These are phyloP conservation scores for Skeletonema grethae DNA, from an alignment of 108 stramenopile genomes.

Conservation along the genomic window DNA sequence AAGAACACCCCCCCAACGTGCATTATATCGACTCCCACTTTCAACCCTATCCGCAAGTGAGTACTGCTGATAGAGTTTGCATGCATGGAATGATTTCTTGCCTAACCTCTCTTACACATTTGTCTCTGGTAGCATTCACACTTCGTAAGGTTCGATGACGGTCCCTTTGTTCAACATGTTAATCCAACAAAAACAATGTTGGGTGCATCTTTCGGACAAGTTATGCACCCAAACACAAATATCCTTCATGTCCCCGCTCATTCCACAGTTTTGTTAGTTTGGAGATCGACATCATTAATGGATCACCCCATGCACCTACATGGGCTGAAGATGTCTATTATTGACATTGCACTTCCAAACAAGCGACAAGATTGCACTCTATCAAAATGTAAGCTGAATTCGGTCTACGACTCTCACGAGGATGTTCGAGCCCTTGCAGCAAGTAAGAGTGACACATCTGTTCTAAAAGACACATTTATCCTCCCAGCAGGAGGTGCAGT, in stretches of 20 bases:
- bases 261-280: conserved; percentile 7
- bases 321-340: conserved; percentile 11
- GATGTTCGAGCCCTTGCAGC: conserved; percentile 8
- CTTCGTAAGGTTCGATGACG: conserved; percentile 20
- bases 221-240: conserved; percentile 10
- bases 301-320: conserved; percentile 34
- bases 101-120: too few species aligned
- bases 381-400: conserved; percentile 8
- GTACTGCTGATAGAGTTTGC: too few species aligned
- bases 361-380: not conserved
- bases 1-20: too few species aligned
- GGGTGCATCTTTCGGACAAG: not conserved
- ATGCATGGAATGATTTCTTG: too few species aligned
- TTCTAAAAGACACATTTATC: conserved; percentile 21
- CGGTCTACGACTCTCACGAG: conserved; percentile 10
- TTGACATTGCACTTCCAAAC: conserved; percentile 9
- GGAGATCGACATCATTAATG: conserved; percentile 24
- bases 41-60: too few species aligned
- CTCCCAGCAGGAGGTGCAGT: conserved; percentile 28
- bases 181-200: conserved; percentile 7
- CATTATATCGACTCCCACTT: too few species aligned
- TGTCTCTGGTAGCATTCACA: not conserved
- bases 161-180: conserved; percentile 14
- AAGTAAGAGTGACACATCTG: not conserved
- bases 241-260: conserved; percentile 8